Base-by-base conservation (phyloP, 1,284 basidiomycete genomes). In the Gymnopus androsaceus region DNA sequence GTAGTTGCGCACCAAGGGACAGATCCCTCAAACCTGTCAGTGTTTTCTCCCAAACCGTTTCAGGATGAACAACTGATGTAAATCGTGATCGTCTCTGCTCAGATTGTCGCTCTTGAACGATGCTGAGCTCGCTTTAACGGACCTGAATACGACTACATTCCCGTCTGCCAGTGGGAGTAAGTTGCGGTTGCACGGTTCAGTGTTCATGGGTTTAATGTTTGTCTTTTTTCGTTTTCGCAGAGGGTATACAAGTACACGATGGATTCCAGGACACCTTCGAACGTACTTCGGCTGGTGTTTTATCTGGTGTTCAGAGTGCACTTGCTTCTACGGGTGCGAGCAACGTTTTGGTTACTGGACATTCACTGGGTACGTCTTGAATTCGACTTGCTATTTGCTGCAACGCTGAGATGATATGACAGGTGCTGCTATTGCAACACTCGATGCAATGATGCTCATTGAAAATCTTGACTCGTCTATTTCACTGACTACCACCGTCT, bases 1-100 rank as follows among this genome's bases (percentile, higher is more conserved):
- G 72, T 79, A 34, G 75, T 80, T n/a, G 75, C 78, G 3, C 78
- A 81, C 59, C 70, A 80, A 60, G 79, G 79, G 21, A 80, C 78
- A 1, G 71, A 79, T 34, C 62, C 72, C 19, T 46, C 59, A 0
- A 72, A 73, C 41, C 54, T 77, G 69, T 74, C 31, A 49, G 64
- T 64, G 25, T 23, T 46, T 33, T n/a, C n/a, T n/a, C n/a, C n/a
- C n/a, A n/a, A n/a, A 3, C 38, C 28, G 12, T 34, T 23, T 49
- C 17, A 33, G 51, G 23, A 28, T 48, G 11, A 42, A 34, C 19
- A 14, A 44, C 21, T 28, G 42, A n/a, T 30, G 40, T n/a, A n/a
- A n/a, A n/a, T n/a, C n/a, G n/a, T n/a, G n/a, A n/a, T 15, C 30
- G 2, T 7, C n/a, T 36, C 15, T 17, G n/a, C n/a, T 19, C 45